Base-by-base conservation (phyloP, 1,284 basidiomycete genomes). In the Ustilago hordei region DNA sequence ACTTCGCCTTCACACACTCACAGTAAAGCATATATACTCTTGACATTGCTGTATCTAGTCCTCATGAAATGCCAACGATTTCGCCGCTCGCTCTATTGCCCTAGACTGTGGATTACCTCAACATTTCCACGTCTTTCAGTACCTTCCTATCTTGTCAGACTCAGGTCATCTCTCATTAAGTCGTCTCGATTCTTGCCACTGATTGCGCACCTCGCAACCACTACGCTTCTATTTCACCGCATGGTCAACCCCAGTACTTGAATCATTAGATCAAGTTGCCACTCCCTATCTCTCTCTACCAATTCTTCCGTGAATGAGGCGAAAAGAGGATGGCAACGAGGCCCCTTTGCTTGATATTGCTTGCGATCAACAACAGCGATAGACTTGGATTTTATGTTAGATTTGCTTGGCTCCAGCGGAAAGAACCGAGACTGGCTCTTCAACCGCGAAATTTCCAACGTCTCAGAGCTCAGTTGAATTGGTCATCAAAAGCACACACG, bases 401-500 rank as follows among this genome's bases (percentile, higher is more conserved):
- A 45, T 45, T 6, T 31, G 31, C n/a, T 0, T n/a, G 53, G 34
- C 53, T 28, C 23, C 23, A 28, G 13, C 59, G 59, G 65, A 67
- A 58, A 67, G 54, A 61, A 39, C 65, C 59, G 60, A 58, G 17
- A 58, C 36, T n/a, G n/a, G 17, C 13, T 41, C 13, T 41, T 12
- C 13, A 41, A 15, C 32, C 17, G n/a, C 7, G 23, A 28, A 28
- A 28, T 28, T 28, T 28, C 23, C 23, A 28, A 28, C 23, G 23
- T 2, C 23, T 28, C 23, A 55, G 5, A 35, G 53, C 53, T 8
- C 31, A 53, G 34, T 53, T 6, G 34, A 50, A 50, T 36, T 59
- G 32, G 55, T 57, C 28, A 45, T 47, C 38, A 36, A 35, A 28
- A 28, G 23, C 23, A 28, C 23, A 28, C 23, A 28, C 23, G 2